Base-by-base conservation (phyloP, 306 rosid species). In the Rosa chinensis region DNA sequence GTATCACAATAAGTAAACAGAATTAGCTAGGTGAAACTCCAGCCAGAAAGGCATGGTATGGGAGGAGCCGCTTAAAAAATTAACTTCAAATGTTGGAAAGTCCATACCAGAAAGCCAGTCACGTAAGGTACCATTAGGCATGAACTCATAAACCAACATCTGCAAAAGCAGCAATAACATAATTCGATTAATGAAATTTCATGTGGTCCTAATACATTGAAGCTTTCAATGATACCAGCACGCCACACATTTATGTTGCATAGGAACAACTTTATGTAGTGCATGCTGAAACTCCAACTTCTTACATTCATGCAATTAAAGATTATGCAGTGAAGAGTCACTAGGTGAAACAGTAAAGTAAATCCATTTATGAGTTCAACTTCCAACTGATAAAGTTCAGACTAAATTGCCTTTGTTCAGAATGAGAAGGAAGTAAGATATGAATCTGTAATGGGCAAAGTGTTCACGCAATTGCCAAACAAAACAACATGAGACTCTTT, bases 101-200 rank as follows among this genome's bases (percentile, higher is more conserved):
- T 78, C 32, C 86, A 62, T 90, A 92, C 97, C 97, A 72, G 90
- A 86, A 78, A 94, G 88, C 94, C 92, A 89, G 77, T 92, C 93
- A 82, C 95, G 86, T 78, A 94, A 80, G 75, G 91, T 94, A 48
- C 98, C 97, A 76, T 92, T 94, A 42, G 95, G 89, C 96, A 94
- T 87, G 78, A 90, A 94, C 81, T 94, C 95, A 43, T 94, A 94
- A 78, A 94, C 93, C 88, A 94, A 85, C 92, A 94, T 92, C 98
- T 94, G 93, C 81, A 78, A 66, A 74, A 84, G 75, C 83, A 79
- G 55, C 78, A 79, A 69, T 40, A 74, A 76, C 53, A 74, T 1
- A 53, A 73, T 21, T 66, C 68, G 53, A 61, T 61, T 49, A 43
- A 52, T 9, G 74, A 52, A 5, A 44, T 20, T 58, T 37, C 25